Percentiles rank a stretch among this genome's conserved stretches.
phyloP scores from a whole-genome alignment of 768 basidiomycete species.

The Boletus speciosus region DNA sequence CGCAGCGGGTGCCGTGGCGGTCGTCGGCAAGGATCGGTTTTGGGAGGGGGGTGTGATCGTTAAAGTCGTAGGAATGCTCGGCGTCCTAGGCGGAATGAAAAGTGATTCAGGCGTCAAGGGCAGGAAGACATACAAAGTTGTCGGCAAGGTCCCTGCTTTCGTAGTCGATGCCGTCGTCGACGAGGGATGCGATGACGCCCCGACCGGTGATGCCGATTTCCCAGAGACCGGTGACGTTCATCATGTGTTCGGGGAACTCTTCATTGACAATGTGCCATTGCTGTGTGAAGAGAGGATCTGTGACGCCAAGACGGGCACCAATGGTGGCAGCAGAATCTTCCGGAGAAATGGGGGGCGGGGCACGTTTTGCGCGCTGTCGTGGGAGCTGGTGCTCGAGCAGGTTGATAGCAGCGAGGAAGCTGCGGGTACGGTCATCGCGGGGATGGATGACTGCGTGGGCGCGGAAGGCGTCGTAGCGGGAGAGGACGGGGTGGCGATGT shows the following conservation, averaged over 20 bases:
- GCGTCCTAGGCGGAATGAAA: slow-evolving; percentile 55
- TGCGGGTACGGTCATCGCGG: slow-evolving; percentile 38
- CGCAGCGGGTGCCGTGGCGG: slow-evolving; percentile 96
- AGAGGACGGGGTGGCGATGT: slow-evolving; percentile 38
- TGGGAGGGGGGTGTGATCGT: slow-evolving; percentile 86
- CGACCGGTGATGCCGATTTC: slow-evolving; percentile 84
- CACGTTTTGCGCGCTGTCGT: slow-evolving; percentile 70
- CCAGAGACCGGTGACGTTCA: slow-evolving; percentile 96
- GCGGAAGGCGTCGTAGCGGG: slow-evolving; percentile 46
- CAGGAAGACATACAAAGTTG: slow-evolving; percentile 75
- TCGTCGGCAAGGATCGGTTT: slow-evolving; percentile 87
- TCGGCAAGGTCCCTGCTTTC: slow-evolving; percentile 78
- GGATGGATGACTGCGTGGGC: slow-evolving; percentile 29
- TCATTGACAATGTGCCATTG: slow-evolving; percentile 98
- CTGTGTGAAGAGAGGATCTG: slow-evolving; percentile 75
- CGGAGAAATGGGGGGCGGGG: slow-evolving; percentile 56
- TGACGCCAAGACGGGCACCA: slow-evolving; percentile 60
- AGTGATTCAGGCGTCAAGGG: not conserved
- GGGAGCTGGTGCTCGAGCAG: slow-evolving; percentile 60
- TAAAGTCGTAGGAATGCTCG: slow-evolving; percentile 91
- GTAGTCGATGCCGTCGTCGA: slow-evolving; percentile 96
- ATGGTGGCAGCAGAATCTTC: slow-evolving; percentile 41
- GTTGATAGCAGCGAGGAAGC: slow-evolving; percentile 54
- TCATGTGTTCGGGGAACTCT: slow-evolving; percentile 71
- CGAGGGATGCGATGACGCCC: slow-evolving; percentile 81